A percentile compares a stretch with the other conserved stretches of the same genome.
phyloP scores from a whole-genome alignment of 2,329 filamentous ascomycete genomes.

The Albophoma yamanashiensis region DNA sequence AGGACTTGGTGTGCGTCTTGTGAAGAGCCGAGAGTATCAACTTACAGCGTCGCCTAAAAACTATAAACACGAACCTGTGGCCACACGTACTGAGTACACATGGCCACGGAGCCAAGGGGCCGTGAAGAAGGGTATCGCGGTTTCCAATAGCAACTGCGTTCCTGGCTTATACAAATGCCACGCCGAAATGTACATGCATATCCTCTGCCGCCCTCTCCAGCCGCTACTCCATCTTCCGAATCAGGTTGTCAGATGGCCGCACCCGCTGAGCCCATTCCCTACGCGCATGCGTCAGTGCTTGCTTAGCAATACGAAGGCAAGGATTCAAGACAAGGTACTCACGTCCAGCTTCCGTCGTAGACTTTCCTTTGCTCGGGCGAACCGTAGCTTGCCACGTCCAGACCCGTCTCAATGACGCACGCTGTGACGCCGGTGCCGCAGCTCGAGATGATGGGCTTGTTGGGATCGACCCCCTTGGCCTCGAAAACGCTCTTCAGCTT shows the following conservation, averaged over 20 bases:
- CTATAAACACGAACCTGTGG: background rate
- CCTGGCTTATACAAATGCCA: background rate
- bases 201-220: background rate
- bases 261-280: constrained; percentile 61
- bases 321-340: constrained; percentile 30
- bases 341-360: constrained; percentile 98
- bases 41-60: background rate
- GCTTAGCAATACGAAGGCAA: background rate
- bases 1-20: background rate
- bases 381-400: constrained; percentile 69
- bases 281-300: constrained; percentile 14
- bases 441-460: constrained; percentile 72
- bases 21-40: background rate
- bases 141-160: background rate
- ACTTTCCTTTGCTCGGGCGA: constrained; percentile 57
- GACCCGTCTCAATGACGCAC: constrained; percentile 76
- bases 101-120: background rate
- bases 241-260: constrained; percentile 49
- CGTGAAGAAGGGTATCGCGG: background rate
- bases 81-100: background rate
- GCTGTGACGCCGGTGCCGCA: constrained; percentile 95
- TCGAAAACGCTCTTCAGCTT: constrained; percentile 68
- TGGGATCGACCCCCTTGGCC: constrained; percentile 67
- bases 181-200: background rate
- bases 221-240: constrained; percentile 37